Evolutionary conservation across 2,329 filamentous ascomycete genomes (phyloP).

Genomic region (Colletotrichum acutatum): DNA sequence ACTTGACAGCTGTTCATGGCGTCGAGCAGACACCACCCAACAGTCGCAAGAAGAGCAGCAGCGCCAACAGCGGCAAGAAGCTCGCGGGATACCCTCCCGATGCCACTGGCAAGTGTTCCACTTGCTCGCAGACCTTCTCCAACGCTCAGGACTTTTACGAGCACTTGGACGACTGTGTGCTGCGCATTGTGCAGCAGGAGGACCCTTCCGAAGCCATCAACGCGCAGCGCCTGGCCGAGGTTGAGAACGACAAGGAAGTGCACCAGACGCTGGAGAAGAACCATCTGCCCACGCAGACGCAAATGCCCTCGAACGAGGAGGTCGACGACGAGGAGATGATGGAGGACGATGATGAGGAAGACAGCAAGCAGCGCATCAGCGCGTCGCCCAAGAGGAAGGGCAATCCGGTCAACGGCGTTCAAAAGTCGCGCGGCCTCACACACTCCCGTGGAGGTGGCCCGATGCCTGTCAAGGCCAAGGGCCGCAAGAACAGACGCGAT

Average conservation of each 20-base stretch:
- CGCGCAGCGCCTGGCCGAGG: slow-evolving; percentile 72
- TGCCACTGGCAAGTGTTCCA: slow-evolving; percentile 93
- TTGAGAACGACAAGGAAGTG: slow-evolving; percentile 72
- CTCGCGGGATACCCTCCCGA: slow-evolving; percentile 78
- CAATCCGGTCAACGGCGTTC: slow-evolving; percentile 66
- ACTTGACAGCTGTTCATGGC: slow-evolving; percentile 88
- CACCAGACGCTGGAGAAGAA: slow-evolving; percentile 73
- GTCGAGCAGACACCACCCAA: slow-evolving; percentile 95
- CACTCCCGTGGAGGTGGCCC: slow-evolving; percentile 80
- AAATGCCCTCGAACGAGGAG: slow-evolving; percentile 45
- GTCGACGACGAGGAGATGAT: slow-evolving; percentile 67
- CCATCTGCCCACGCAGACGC: slow-evolving; percentile 61
- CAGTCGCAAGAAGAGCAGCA: slow-evolving; percentile 77
- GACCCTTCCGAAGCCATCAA: slow-evolving; percentile 77
- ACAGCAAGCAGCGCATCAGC: slow-evolving; percentile 54
- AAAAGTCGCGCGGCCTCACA: slow-evolving; percentile 79
- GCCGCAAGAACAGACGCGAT: slow-evolving; percentile 91
- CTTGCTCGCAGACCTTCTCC: slow-evolving; percentile 88
- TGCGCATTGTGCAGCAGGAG: slow-evolving; percentile 78
- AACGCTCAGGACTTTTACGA: slow-evolving; percentile 99
- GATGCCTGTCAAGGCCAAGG: slow-evolving; percentile 64
- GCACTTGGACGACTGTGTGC: slow-evolving; percentile 84
- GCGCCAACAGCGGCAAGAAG: slow-evolving; percentile 66
- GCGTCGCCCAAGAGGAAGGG: slow-evolving; percentile 64
- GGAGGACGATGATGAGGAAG: slow-evolving; percentile 63